A percentile compares a stretch with the other conserved stretches of the same genome.
Evolutionary conservation across 1,284 basidiomycete species (phyloP).

Genomic region (Farysia itapuensis): DNA sequence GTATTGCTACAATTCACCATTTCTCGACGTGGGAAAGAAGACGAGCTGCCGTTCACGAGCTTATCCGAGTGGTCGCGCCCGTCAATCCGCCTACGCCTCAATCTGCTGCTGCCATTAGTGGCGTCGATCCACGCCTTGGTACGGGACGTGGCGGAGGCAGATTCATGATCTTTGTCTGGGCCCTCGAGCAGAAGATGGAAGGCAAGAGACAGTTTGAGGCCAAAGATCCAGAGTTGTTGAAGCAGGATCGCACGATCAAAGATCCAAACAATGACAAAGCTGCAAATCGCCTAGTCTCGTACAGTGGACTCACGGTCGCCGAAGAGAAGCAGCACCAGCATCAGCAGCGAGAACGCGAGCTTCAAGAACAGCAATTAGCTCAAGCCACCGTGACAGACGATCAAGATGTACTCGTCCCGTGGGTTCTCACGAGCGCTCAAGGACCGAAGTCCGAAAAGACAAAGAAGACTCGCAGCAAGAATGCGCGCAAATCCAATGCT

Average conservation of each 20-base stretch:
- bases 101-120: neutral
- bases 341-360: neutral
- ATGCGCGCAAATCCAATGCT: slow-evolving; percentile 36
- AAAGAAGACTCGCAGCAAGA: neutral
- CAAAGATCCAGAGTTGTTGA: slow-evolving; percentile 5
- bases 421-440: slow-evolving; percentile 39
- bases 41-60: slow-evolving; percentile 42
- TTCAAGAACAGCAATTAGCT: neutral
- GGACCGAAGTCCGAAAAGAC: slow-evolving; percentile 1
- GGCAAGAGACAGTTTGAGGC: slow-evolving; percentile 49
- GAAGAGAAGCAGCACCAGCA: neutral
- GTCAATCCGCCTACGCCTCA: neutral
- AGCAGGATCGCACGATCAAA: slow-evolving; percentile 7
- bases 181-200: slow-evolving; percentile 78
- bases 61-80: slow-evolving; percentile 41
- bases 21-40: slow-evolving; percentile 51
- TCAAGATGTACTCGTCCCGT: slow-evolving; percentile 57
- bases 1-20: slow-evolving; percentile 59
- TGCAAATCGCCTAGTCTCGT: slow-evolving; percentile 21
- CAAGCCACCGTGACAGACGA: slow-evolving; percentile 10
- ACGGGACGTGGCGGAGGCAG: slow-evolving; percentile 66
- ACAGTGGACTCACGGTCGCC: slow-evolving; percentile 12
- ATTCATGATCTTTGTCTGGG: slow-evolving; percentile 96
- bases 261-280: slow-evolving; percentile 19
- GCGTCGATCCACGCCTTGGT: slow-evolving; percentile 7